phyloP scores from a whole-genome alignment of 2,329 filamentous ascomycete genomes.

The Sporothrix variecibatus region DNA sequence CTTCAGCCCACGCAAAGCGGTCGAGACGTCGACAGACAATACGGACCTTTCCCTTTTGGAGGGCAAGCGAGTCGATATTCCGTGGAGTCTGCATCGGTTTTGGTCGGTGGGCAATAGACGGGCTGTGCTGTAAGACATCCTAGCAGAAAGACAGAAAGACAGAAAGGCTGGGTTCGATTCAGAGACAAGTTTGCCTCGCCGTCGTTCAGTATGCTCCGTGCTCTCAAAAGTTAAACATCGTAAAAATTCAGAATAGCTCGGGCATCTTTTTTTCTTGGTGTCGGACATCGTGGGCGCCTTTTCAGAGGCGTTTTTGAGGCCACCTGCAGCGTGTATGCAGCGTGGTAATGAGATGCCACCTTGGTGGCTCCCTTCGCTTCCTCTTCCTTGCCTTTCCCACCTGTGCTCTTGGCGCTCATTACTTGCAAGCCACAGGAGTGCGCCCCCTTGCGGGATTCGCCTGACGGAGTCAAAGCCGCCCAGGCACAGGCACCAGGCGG shows the following conservation, averaged over 20 bases:
- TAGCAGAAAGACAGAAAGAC: neutral
- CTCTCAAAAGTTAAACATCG: neutral
- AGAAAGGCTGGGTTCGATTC: neutral
- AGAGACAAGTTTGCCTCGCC: neutral
- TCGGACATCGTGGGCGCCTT: neutral
- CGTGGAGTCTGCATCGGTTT: neutral
- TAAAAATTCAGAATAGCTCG: no score
- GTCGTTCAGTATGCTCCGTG: neutral
- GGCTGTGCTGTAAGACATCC: conserved; percentile 12
- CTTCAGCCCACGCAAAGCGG: neutral
- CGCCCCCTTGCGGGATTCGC: neutral
- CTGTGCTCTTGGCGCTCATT: neutral
- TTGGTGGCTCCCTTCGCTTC: neutral
- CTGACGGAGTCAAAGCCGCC: conserved; percentile 5
- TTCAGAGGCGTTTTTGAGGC: neutral
- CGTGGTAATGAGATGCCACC: conserved; percentile 1
- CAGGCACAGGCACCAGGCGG: neutral
- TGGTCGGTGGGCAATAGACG: neutral
- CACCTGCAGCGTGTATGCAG: neutral
- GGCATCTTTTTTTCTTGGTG: neutral
- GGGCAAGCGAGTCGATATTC: neutral
- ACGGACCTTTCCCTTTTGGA: neutral
- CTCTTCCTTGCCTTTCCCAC: neutral
- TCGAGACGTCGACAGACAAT: neutral
- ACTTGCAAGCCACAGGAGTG: conserved; percentile 7